Evolutionary conservation across 2,329 filamentous ascomycete species (phyloP), one percentile per base, ranked within the genome.

Genomic region (Cladosporium sphaerospermum): DNA sequence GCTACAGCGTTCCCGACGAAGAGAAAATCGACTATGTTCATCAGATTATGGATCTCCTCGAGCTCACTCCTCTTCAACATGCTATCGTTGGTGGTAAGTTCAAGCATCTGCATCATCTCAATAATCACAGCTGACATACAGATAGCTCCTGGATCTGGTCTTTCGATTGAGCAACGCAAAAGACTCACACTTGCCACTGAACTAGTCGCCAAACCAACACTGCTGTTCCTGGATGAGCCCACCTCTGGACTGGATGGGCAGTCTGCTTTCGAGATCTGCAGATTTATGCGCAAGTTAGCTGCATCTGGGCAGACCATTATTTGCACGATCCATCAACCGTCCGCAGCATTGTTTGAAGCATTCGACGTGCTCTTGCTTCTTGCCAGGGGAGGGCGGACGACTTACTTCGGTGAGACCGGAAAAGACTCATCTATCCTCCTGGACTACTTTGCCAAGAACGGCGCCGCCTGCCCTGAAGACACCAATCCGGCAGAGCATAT

Each of bases 321-420:
- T 0, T 82, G 82, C 55, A 88, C 84, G 0, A 87, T 88, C 36
- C 84, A 88, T 59, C 84, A 88, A 64, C 85, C 85, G 0, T 85
- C 82, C 1, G 81, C 82, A 0, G 78, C 82, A 6, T 71, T 88
- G 0, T 86, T 88, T 51, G 76, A 81, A 9, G 75, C 84, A 33
- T 88, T 88, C 54, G 84, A 88, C 57, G 78, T 77, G 0, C 75
- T 88, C 0, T 72, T 87, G 1, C 71, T 87, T 0, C 76, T 88
- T 0, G 78, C 82, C 14, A 78, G 73, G 57, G 84, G 83, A 3
- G 84, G 84, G 8, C 78, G 79, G 58, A 84, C 80, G 1, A 79
- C 83, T 1, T 87, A 86, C 64, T 85, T 86, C 62, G 84, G 84
- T 9, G 81, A 78, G 52, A 73, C 80, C 55, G 64, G 71, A 41